A percentile compares a stretch with the other conserved stretches of the same genome.
Evolutionary conservation across 768 basidiomycete species (phyloP).

Genomic region (Lactarius hengduanensis): DNA sequence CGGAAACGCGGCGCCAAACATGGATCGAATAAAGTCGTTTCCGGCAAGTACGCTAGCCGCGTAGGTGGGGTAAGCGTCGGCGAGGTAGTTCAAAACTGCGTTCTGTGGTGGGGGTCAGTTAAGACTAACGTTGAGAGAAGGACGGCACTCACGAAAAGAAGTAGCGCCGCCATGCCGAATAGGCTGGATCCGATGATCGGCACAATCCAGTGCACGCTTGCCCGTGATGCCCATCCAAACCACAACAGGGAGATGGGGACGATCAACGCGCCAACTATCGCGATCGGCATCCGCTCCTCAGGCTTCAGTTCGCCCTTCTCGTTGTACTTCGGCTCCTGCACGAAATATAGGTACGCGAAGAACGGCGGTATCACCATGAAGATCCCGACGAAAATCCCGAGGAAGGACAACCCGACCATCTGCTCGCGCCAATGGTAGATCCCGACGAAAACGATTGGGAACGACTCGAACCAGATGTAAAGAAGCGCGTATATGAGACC

Average conservation of each 20-base stretch:
- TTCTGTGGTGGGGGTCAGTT: background rate
- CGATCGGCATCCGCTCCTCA: too few relatives aligned
- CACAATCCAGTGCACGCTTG: slow-evolving; percentile 38
- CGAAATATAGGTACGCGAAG: slow-evolving; percentile 26
- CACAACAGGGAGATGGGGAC: slow-evolving; percentile 35
- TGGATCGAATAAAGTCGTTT: slow-evolving; percentile 37
- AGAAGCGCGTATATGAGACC: slow-evolving; percentile 37
- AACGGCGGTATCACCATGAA: slow-evolving; percentile 13
- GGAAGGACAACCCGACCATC: too few relatives aligned
- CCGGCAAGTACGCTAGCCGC: slow-evolving; percentile 38
- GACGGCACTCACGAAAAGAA: slow-evolving; percentile 33
- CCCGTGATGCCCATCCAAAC: slow-evolving; percentile 37
- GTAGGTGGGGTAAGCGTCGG: slow-evolving; percentile 36
- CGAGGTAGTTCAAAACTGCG: slow-evolving; percentile 35
- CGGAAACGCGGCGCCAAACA: slow-evolving; percentile 26
- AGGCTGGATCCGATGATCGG: slow-evolving; percentile 38
- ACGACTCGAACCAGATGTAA: slow-evolving; percentile 37
- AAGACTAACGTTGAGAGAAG: slow-evolving; percentile 20
- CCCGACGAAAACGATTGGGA: too few relatives aligned
- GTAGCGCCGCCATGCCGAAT: slow-evolving; percentile 37
- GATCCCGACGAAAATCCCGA: too few relatives aligned
- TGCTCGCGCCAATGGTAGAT: too few relatives aligned
- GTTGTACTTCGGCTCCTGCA: slow-evolving; percentile 25
- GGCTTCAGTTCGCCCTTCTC: too few relatives aligned
- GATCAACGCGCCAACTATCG: too few relatives aligned